Evolutionary conservation across 2,329 filamentous ascomycete genomes (phyloP), one percentile per base, ranked within the genome.

Genomic region (Colletotrichum trifolii): DNA sequence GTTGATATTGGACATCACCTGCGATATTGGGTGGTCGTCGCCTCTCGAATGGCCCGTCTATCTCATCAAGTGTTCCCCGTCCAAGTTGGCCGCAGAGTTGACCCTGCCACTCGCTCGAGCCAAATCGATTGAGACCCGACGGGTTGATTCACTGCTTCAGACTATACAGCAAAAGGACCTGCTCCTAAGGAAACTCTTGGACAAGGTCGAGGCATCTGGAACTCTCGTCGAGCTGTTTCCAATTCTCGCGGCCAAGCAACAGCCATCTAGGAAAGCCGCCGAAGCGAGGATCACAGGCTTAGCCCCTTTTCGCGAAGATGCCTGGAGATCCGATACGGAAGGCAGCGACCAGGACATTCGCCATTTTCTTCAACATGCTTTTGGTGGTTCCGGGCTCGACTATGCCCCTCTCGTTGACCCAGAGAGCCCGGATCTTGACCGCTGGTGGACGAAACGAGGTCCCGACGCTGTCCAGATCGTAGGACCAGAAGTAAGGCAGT

Each of bases 11-110:
- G 80, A 83, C 45, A 78, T 91, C 35, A 87, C 81, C 4, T 87
- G 87, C 60, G 77, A 83, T 8, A 80, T 95, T 11, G 89, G 90
- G n/a, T 87, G 87, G 1, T 79, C 94, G 36, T 79, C 82, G 52
- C 83, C 87, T 6, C 78, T 95, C 40, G 79, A 79, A 65, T 95
- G 92, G 92, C 83, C 83, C 0, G 81, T 94, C 60, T 76, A 83
- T 52, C 77, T 95, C 15, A 74, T 72, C 35, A 85, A 81, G 66
- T 76, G 76, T 17, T 74, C 80, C 2, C 70, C 79, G 8, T 77
- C 79, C 15, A 74, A 76, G 11, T 72, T 86, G 5, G 77, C 83
- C 8, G 80, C 80, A 1, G 78, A 82, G 62, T 77, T 88, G 40
- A 81, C 87, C 11, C 71, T 87, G 38, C 85, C 86, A 12, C 73